Evolutionary conservation across 2,329 filamentous ascomycete species (phyloP), one percentile per base, ranked within the genome.

Genomic region (Metarhizium humberi): DNA sequence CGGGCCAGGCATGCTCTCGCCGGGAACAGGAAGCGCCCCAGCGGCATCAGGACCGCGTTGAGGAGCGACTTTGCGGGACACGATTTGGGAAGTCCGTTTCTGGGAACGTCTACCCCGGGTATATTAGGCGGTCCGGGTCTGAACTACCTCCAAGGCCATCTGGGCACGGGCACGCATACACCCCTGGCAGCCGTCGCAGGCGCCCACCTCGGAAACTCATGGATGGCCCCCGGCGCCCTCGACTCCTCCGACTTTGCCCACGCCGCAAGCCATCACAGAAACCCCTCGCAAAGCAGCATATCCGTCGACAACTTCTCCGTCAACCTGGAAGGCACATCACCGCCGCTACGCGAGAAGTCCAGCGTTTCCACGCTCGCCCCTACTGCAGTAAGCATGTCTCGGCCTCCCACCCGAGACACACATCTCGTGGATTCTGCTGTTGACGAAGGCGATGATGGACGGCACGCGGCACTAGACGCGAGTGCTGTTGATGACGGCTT

Each of bases 121-220:
- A 80, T 87, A 49, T 79, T 87, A 5, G 87, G 88, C 56, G 87
- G 86, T 34, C 86, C 87, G 11, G 91, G 89, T 62, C 77, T 92
- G 63, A 86, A 86, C 67, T 94, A 92, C 69, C 92, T 94, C 65
- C 88, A 92, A 67, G 83, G 87, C 18, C 88, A 91, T 61, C 76
- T 92, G 4, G 82, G 84, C 8, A 88, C 87, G 50, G 89, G 89
- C 30, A 84, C 87, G 13, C 86, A 89, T 58, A 92, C 89, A 30
- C 89, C 89, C 47, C 77, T 92, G 34, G 88, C 89, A 6, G 88
- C 88, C 51, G 86, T 92, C 51, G 88, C 88, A 20, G 87, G 88
- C 45, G 87, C 86, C 30, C 73, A 75, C 49, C 62, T 71, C 49
- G 67, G 67, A 30, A 69, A 66, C 61, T 66, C 66, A 61, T 73